These are phyloP conservation scores for Micromonas commoda DNA, from an alignment of 139 green algal species.

Conservation along the genomic window DNA sequence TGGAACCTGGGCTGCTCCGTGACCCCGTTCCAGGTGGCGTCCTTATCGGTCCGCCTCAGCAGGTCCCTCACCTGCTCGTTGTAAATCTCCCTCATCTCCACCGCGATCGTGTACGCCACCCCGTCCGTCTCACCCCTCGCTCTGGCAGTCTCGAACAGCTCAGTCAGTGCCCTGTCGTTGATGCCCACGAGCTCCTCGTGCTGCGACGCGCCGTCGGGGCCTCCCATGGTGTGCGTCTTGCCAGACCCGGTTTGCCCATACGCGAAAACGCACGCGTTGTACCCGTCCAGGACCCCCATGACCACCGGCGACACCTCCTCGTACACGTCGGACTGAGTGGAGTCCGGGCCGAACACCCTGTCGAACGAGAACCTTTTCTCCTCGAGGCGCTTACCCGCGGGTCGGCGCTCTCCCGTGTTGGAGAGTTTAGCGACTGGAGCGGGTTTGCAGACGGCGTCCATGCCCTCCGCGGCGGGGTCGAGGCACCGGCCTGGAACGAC, in stretches of 20 bases:
- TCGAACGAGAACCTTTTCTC: slow-evolving; percentile 57
- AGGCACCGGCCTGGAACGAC: neutral
- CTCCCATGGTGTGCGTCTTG: slow-evolving; percentile 36
- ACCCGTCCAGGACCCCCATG: slow-evolving; percentile 29
- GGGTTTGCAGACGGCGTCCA: neutral
- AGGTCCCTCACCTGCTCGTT: slow-evolving; percentile 43
- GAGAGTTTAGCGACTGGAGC: neutral
- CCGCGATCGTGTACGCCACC: slow-evolving; percentile 26
- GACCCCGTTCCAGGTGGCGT: neutral
- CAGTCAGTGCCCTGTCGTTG: slow-evolving; percentile 36
- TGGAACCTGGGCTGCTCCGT: slow-evolving; percentile 19
- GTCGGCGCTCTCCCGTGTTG: neutral
- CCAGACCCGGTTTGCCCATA: slow-evolving; percentile 35
- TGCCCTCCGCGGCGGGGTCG: neutral
- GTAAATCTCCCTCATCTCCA: slow-evolving; percentile 46
- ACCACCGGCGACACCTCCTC: slow-evolving; percentile 29
- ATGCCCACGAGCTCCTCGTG: slow-evolving; percentile 24
- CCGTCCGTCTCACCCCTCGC: neutral
- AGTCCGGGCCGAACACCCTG: slow-evolving; percentile 67
- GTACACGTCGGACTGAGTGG: slow-evolving; percentile 49
- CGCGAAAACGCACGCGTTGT: slow-evolving; percentile 34
- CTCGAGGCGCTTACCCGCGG: slow-evolving; percentile 10
- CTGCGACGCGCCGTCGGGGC: slow-evolving; percentile 10
- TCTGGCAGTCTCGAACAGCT: slow-evolving; percentile 33
- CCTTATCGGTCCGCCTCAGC: slow-evolving; percentile 20